A percentile compares a stretch with the other conserved stretches of the same genome.
These are phyloP conservation scores for Mycena pura DNA, from an alignment of 768 basidiomycete species.

Conservation along the genomic window DNA sequence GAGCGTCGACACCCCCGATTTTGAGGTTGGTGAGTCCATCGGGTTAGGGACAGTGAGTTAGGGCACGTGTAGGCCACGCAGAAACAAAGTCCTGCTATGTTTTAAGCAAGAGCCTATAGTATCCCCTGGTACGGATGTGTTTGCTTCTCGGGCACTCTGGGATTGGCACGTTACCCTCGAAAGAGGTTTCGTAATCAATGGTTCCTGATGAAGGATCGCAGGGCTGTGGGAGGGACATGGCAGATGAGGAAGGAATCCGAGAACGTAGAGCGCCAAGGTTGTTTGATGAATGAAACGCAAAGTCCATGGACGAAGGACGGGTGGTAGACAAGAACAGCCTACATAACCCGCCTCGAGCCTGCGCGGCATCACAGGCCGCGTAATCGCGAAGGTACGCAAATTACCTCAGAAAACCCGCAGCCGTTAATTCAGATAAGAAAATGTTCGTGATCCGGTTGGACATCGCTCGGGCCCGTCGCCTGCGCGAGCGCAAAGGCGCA, in stretches of 20 bases:
- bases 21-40: not conserved
- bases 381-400: conserved; percentile 7
- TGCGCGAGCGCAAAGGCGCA: conserved; percentile 9
- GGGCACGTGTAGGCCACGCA: conserved; percentile 18
- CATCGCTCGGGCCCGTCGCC: conserved; percentile 14
- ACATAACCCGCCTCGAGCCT: too few relatives aligned
- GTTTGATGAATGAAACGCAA: conserved; percentile 10
- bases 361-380: conserved; percentile 13
- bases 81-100: conserved; percentile 5
- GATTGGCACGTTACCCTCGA: conserved; percentile 8
- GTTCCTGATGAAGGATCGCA: too few relatives aligned
- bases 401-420: conserved; percentile 23
- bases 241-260: not conserved
- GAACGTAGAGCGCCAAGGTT: not conserved
- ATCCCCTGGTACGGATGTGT: conserved; percentile 5
- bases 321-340: too few relatives aligned
- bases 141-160: conserved; percentile 17
- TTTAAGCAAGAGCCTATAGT: conserved; percentile 22
- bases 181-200: not conserved
- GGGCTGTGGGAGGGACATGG: conserved; percentile 8
- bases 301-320: conserved; percentile 7
- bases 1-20: conserved; percentile 9
- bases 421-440: conserved; percentile 16
- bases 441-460: conserved; percentile 13
- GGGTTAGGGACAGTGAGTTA: not conserved